Conservation (phyloP, 1,284 basidiomycete genomes). For the Fereydounia khargensis region DNA sequence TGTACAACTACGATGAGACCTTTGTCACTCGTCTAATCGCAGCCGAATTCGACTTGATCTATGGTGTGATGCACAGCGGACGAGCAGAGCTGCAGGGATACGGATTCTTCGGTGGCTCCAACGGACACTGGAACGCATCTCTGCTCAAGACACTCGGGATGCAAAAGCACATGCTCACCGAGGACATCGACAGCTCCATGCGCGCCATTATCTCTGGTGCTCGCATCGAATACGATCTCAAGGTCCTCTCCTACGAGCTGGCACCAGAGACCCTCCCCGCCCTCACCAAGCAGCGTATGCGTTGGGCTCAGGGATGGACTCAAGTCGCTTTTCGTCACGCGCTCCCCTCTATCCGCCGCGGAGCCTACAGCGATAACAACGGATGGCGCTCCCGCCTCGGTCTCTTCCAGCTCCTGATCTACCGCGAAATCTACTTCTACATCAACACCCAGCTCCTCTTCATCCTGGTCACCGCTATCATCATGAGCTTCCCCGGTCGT, state of each 20-base stretch:
- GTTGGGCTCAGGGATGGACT: slow-evolving; percentile 52
- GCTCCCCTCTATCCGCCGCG: slow-evolving; percentile 25
- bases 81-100: slow-evolving; percentile 40
- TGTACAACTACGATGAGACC: slow-evolving; percentile 46
- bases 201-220: slow-evolving; percentile 50
- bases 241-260: slow-evolving; percentile 43
- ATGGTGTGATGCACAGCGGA: slow-evolving; percentile 47
- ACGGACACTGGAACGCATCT: slow-evolving; percentile 50
- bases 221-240: slow-evolving; percentile 44
- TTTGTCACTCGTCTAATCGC: slow-evolving; percentile 36
- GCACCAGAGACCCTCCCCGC: slow-evolving; percentile 41
- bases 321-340: slow-evolving; percentile 47
- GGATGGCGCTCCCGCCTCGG: slow-evolving; percentile 33
- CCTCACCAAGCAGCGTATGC: slow-evolving; percentile 42
- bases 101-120: slow-evolving; percentile 49
- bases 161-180: slow-evolving; percentile 49
- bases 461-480: slow-evolving; percentile 25
- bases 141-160: slow-evolving; percentile 41
- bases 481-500: slow-evolving; percentile 15
- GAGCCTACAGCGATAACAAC: slow-evolving; percentile 39
- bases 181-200: slow-evolving; percentile 49
- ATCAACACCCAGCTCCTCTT: slow-evolving; percentile 26
- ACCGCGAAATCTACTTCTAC: slow-evolving; percentile 45
- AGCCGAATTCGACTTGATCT: slow-evolving; percentile 50
- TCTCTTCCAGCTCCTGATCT: slow-evolving; percentile 42